Percentiles rank a stretch among this genome's conserved stretches.
Evolutionary conservation across 345 rosid species (phyloP).

Genomic region (Eucalyptus rudis): DNA sequence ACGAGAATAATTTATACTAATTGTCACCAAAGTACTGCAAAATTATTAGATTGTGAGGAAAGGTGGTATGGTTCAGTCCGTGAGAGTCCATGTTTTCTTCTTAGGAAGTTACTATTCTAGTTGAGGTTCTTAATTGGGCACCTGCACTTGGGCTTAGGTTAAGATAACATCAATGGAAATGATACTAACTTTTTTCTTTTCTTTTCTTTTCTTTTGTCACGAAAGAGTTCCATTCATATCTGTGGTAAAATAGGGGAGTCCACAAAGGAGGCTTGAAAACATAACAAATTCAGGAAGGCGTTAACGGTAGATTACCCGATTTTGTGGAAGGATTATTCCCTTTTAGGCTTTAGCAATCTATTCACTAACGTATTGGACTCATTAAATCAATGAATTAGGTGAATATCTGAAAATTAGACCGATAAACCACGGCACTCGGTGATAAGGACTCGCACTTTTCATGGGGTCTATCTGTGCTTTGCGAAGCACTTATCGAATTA

Average conservation of each 20-base stretch:
- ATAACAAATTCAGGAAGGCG: not conserved
- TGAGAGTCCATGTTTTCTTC: not conserved
- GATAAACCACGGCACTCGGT: not conserved
- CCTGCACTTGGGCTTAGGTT: not conserved
- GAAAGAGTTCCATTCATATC: not conserved
- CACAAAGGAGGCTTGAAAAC: not conserved
- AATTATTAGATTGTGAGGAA: not conserved
- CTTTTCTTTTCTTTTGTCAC: not conserved
- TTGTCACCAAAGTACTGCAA: not conserved
- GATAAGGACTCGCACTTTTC: not conserved
- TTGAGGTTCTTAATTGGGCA: not conserved
- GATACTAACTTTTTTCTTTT: not conserved
- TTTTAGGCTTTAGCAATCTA: not conserved
- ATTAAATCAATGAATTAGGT: not conserved
- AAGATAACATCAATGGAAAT: not conserved
- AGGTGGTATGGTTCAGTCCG: not conserved
- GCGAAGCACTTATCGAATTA: not conserved
- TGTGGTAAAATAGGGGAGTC: not conserved
- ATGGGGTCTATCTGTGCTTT: not conserved
- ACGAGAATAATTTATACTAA: not conserved
- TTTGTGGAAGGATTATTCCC: not conserved
- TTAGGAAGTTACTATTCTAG: not conserved
- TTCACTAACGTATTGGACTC: not conserved
- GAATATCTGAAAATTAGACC: not conserved
- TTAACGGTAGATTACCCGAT: not conserved